Conservation (phyloP, 208 protist species). For the Acanthamoeba sp. region DNA sequence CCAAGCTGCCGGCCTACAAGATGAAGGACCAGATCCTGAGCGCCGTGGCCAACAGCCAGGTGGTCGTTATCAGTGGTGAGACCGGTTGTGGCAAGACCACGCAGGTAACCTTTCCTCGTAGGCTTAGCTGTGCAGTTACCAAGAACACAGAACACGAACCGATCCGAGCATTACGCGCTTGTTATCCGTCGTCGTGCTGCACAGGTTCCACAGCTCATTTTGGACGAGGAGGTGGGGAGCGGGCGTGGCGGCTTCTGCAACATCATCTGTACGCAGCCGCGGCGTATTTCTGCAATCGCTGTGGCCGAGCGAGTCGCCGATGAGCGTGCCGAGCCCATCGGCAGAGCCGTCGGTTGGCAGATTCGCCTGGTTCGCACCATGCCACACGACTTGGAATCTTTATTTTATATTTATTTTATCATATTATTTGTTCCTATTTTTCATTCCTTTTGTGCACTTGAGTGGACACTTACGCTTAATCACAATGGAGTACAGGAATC, state of each 20-base stretch:
- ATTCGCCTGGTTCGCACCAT: conserved; percentile 9
- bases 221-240: conserved; percentile 87
- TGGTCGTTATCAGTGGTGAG: conserved; percentile 95
- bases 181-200: conserved; percentile 94
- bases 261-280: conserved; percentile 82
- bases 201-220: conserved; percentile 96
- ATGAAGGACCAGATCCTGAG: conserved; percentile 23
- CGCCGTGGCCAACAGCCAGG: conserved; percentile 75
- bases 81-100: conserved; percentile 98
- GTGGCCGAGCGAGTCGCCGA: conserved; percentile 84
- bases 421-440: not conserved
- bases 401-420: not conserved
- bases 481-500: conserved; percentile 57
- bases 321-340: conserved; percentile 75
- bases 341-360: conserved; percentile 23
- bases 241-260: conserved; percentile 67
- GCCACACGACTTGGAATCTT: no score
- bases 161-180: no score
- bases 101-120: conserved; percentile 90
- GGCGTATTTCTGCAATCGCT: conserved; percentile 81
- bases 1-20: conserved; percentile 31
- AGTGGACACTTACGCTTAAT: no score
- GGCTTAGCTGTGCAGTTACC: not conserved
- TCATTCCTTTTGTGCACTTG: no score
- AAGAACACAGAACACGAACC: no score